Base-by-base conservation (phyloP, 352 stramenopile genomes). In the Phytophthora multivora region DNA sequence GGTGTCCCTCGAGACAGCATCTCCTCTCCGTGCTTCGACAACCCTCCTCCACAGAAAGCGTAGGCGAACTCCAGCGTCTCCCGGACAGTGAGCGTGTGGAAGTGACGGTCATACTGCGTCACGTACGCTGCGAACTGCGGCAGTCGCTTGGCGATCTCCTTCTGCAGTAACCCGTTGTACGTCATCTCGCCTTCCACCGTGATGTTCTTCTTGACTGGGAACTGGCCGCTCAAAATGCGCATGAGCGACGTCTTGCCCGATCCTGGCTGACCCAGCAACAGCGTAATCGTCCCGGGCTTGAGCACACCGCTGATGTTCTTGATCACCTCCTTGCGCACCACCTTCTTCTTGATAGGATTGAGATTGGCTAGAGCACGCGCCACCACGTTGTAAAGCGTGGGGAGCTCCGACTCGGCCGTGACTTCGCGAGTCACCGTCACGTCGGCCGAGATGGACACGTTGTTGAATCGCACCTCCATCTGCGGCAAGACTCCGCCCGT, bases 1-100 rank as follows among this genome's bases (percentile, higher is more conserved):
- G 65, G 49, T 11, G 63, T 69, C 12, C 76, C 76, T 33, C 78
- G 38, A 11, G 31, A 63, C 18, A 89, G 49, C 16, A 73, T 30
- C 15, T 85, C 69, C 21, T 62, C 40, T 16, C 52, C 68, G 26
- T 58, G 67, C 5, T 66, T 23, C 11, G 73, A 65, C 2, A 85
- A 57, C 26, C 80, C 66, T 0, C 68, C 71, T 51, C 77, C 71
- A 31, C 87, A 88, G 49, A 73, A 86, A 35, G 65, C 59, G 52
- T 88, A 67, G 0, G 80, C 80, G 49, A 83, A 88, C 28, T 81
- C 73, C 19, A 89, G 63, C 39, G 80, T 88, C 62, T 88, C 80
- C 9, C 74, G 64, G 12, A 89, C 80, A 1, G 75, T 90, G 0
- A 89, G 47, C 0, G 51, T 65, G 10, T 59, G 39, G 51, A 69